Evolutionary conservation across 768 basidiomycete genomes (phyloP).

Genomic region (Leucogyrophana mollusca): DNA sequence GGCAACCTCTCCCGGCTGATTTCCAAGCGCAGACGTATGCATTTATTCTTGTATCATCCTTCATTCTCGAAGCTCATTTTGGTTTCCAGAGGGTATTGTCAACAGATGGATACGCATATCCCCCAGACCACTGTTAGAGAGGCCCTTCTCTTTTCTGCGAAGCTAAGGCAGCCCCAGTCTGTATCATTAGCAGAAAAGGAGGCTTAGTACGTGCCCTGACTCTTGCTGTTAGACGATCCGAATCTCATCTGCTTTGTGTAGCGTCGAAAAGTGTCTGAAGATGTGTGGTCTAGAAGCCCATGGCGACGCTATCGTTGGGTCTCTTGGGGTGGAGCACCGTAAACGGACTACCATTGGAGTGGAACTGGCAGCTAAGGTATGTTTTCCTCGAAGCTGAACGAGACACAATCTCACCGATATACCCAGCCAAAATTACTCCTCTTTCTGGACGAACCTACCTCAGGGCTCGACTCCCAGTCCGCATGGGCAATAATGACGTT

Average conservation of each 20-base stretch:
- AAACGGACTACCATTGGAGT: conserved; percentile 62
- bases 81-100: conserved; percentile 63
- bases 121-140: conserved; percentile 77
- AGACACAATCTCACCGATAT: too few species aligned
- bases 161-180: conserved; percentile 67
- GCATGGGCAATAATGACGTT: conserved; percentile 50
- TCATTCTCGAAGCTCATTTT: conserved; percentile 1
- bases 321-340: conserved; percentile 45
- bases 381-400: not conserved
- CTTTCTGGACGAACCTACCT: conserved; percentile 63
- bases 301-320: conserved; percentile 65
- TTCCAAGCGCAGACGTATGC: conserved; percentile 61
- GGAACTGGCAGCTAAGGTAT: conserved; percentile 55
- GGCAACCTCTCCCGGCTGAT: conserved; percentile 49
- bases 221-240: not conserved
- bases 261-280: conserved; percentile 56
- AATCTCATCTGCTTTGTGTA: conserved; percentile 11
- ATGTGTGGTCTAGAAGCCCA: conserved; percentile 64
- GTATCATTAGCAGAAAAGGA: conserved; percentile 72
- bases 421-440: conserved; percentile 42
- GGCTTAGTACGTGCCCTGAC: conserved; percentile 56
- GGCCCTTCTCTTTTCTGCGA: conserved; percentile 77
- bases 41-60: not conserved
- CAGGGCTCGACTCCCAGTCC: conserved; percentile 52
- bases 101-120: conserved; percentile 83